phyloP scores from a whole-genome alignment of 768 basidiomycete genomes.

The Coprinellus aureogranulatus region DNA sequence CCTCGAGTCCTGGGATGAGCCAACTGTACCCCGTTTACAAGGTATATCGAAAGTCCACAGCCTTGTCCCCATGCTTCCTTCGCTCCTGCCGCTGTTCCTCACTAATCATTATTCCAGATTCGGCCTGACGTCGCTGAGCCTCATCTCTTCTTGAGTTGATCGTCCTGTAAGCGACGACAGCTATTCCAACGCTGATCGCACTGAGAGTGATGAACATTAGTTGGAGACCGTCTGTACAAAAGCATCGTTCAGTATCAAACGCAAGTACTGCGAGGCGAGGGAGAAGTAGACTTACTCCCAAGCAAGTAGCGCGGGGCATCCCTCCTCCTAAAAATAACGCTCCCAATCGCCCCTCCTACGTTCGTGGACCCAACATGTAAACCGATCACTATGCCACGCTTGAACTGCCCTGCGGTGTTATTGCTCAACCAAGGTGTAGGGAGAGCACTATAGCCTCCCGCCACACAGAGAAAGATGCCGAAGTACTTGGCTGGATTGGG shows the following conservation, averaged over 20 bases:
- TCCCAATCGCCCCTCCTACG: constrained; percentile 61
- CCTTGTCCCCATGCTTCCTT: constrained; percentile 53
- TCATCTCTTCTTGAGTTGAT: constrained; percentile 57
- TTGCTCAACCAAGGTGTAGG: constrained; percentile 70
- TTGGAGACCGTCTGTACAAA: constrained; percentile 51
- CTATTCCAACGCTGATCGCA: constrained; percentile 47
- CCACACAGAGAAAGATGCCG: constrained; percentile 66
- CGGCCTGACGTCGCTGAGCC: constrained; percentile 20
- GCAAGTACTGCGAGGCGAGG: not conserved
- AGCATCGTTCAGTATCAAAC: not conserved
- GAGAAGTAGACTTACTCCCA: constrained; percentile 53
- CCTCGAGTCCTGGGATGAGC: no score
- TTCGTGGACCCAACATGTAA: constrained; percentile 69
- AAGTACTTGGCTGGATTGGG: constrained; percentile 60
- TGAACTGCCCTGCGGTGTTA: constrained; percentile 67
- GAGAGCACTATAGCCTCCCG: constrained; percentile 58
- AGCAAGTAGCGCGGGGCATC: constrained; percentile 61
- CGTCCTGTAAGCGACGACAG: constrained; percentile 47
- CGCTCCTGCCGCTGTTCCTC: constrained; percentile 36
- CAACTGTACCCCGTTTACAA: no score
- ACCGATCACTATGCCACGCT: constrained; percentile 67
- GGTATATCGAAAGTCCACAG: constrained; percentile 65
- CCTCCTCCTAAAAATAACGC: constrained; percentile 57
- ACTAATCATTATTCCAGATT: constrained; percentile 23
- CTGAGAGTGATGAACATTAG: constrained; percentile 71